Conservation (phyloP, 805 yeast genomes). For the Komagataella pastoris region DNA sequence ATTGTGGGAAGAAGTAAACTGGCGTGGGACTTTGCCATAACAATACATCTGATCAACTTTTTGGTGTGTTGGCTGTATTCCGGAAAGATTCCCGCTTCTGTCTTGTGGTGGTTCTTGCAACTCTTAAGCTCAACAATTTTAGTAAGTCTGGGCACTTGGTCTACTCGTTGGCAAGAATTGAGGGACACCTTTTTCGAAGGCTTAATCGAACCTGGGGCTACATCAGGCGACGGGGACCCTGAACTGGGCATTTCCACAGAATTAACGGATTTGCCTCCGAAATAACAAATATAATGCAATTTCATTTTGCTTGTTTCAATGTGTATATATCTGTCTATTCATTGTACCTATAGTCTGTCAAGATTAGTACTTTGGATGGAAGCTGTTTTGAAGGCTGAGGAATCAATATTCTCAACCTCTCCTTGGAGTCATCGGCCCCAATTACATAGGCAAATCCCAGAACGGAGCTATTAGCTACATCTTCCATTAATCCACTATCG, state of each 20-base stretch:
- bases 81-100: conserved; percentile 51
- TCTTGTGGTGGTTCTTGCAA: conserved; percentile 83
- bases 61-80: conserved; percentile 54
- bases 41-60: conserved; percentile 74
- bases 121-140: conserved; percentile 50
- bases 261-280: conserved; percentile 1
- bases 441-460: conserved; percentile 68
- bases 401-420: conserved; percentile 54
- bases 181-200: conserved; percentile 85
- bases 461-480: conserved; percentile 43
- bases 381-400: conserved; percentile 77
- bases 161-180: conserved; percentile 84
- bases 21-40: conserved; percentile 95
- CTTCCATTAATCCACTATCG: conserved; percentile 28
- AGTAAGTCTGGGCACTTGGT: conserved; percentile 77
- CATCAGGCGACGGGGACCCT: not conserved
- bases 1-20: conserved; percentile 87
- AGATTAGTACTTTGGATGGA: conserved; percentile 60
- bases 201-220: conserved; percentile 42
- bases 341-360: conserved; percentile 71
- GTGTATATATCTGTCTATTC: conserved; percentile 31
- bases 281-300: not conserved
- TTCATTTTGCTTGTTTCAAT: not conserved
- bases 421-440: conserved; percentile 51
- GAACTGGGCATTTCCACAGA: conserved; percentile 1